These are phyloP conservation scores for Penicillium antarcticum DNA, from an alignment of 495 filamentous ascomycete genomes.

Conservation along the genomic window DNA sequence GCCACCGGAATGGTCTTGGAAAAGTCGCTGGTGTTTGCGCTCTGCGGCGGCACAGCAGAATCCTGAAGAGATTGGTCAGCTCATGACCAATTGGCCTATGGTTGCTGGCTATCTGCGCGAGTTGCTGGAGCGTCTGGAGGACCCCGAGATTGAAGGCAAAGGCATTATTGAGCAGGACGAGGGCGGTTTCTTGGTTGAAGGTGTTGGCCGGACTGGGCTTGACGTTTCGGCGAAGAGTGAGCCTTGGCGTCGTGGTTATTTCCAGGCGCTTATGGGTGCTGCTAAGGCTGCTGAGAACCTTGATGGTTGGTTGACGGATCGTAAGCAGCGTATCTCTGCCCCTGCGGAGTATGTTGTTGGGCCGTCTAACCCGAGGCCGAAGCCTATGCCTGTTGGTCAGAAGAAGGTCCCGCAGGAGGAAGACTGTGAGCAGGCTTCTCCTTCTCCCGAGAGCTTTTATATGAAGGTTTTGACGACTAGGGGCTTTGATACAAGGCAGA, in stretches of 20 bases:
- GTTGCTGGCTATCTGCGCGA: constrained; percentile 52
- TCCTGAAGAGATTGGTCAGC: constrained; percentile 42
- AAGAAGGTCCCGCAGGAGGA: constrained; percentile 62
- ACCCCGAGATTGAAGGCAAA: constrained; percentile 62
- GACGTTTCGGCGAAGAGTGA: constrained; percentile 75
- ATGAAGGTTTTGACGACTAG: constrained; percentile 71
- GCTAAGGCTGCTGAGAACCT: constrained; percentile 75
- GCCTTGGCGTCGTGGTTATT: constrained; percentile 80
- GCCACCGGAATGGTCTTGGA: constrained; percentile 69
- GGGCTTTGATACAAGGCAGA: constrained; percentile 71
- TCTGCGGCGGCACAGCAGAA: constrained; percentile 55
- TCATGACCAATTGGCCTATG: constrained; percentile 62
- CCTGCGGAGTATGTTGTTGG: constrained; percentile 69
- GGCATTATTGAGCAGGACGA: constrained; percentile 56
- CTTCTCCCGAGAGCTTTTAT: constrained; percentile 68
- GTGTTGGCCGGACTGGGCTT: constrained; percentile 54
- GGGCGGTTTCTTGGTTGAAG: constrained; percentile 52
- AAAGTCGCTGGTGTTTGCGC: constrained; percentile 57
- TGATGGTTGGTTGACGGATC: constrained; percentile 72
- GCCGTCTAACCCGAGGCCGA: constrained; percentile 77
- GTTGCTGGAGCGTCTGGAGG: constrained; percentile 59
- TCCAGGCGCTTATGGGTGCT: constrained; percentile 69
- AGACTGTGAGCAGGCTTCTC: constrained; percentile 62
- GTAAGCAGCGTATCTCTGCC: constrained; percentile 59
- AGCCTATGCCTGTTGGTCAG: constrained; percentile 60